phyloP scores from a whole-genome alignment of 345 rosid genomes.

The Heritiera littoralis region DNA sequence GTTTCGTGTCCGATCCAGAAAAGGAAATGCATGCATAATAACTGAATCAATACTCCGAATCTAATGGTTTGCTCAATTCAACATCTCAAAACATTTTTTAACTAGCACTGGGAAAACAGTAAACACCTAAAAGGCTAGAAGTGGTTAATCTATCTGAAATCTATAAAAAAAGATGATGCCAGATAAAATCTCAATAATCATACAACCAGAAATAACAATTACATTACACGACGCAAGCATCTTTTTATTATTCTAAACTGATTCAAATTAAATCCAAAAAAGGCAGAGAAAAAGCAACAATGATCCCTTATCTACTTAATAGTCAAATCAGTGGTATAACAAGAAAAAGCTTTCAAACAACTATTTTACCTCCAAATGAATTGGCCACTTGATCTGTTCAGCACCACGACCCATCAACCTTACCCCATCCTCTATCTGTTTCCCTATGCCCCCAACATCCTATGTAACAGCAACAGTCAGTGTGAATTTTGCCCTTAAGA shows the following conservation, averaged over 20 bases:
- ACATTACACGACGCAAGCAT: neutral
- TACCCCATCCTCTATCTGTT: conserved; percentile 91
- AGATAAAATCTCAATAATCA: neutral
- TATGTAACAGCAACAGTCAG: conserved; percentile 21
- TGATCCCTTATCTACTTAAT: neutral
- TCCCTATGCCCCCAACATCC: conserved; percentile 87
- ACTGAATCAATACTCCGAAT: neutral
- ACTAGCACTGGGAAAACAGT: neutral
- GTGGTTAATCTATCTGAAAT: neutral
- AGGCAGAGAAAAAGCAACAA: neutral
- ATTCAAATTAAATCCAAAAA: neutral
- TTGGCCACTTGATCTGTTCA: conserved; percentile 91
- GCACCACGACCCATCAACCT: conserved; percentile 94
- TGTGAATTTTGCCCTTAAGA: conserved; percentile 21
- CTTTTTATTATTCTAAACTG: neutral
- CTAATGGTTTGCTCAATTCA: neutral
- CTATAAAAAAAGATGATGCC: neutral
- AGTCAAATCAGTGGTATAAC: neutral
- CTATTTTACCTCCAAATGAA: conserved; percentile 80
- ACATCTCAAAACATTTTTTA: neutral
- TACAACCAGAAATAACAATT: neutral
- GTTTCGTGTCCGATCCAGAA: neutral
- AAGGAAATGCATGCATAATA: neutral
- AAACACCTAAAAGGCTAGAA: neutral
- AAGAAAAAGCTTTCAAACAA: neutral